Evolutionary conservation across 164 flowering plant species (phyloP).

Genomic region (Kingdonia uniflora): DNA sequence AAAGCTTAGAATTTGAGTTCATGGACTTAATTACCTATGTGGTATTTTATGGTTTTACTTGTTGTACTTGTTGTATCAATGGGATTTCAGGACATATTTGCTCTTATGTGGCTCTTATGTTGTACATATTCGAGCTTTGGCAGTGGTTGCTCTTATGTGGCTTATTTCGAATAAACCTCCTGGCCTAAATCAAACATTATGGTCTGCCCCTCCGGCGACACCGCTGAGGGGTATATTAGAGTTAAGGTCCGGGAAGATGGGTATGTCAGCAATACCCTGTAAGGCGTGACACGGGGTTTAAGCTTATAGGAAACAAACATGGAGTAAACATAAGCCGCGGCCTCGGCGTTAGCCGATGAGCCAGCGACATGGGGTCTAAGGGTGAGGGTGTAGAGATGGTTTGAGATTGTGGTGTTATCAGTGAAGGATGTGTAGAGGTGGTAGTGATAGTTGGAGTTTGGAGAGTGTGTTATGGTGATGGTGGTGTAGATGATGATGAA

Average conservation of each 20-base stretch:
- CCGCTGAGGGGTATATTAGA: slow-evolving; percentile 18
- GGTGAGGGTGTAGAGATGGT: slow-evolving; percentile 52
- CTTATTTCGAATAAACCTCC: slow-evolving; percentile 32
- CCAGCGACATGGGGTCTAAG: slow-evolving; percentile 64
- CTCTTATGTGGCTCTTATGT: no score
- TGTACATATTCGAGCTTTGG: no score
- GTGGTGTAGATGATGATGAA: slow-evolving; percentile 11
- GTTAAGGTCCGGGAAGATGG: slow-evolving; percentile 39
- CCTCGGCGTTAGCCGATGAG: slow-evolving; percentile 48
- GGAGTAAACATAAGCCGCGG: slow-evolving; percentile 49
- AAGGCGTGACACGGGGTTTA: slow-evolving; percentile 30
- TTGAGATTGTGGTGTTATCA: slow-evolving; percentile 36
- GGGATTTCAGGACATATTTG: no score
- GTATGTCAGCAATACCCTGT: slow-evolving; percentile 42
- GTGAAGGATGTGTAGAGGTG: slow-evolving; percentile 31
- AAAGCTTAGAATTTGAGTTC: no score
- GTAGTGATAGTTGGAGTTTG: slow-evolving; percentile 31
- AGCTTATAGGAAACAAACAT: slow-evolving; percentile 29
- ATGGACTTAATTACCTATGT: no score
- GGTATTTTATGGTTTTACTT: no score
- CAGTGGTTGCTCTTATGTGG: no score
- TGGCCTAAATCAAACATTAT: slow-evolving; percentile 34
- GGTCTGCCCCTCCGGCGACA: slow-evolving; percentile 11
- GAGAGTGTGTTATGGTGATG: slow-evolving; percentile 10
- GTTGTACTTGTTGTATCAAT: no score